Percentiles rank a stretch among this genome's conserved stretches.
phyloP scores from a whole-genome alignment of 345 rosid species.

The Gossypium anomalum region DNA sequence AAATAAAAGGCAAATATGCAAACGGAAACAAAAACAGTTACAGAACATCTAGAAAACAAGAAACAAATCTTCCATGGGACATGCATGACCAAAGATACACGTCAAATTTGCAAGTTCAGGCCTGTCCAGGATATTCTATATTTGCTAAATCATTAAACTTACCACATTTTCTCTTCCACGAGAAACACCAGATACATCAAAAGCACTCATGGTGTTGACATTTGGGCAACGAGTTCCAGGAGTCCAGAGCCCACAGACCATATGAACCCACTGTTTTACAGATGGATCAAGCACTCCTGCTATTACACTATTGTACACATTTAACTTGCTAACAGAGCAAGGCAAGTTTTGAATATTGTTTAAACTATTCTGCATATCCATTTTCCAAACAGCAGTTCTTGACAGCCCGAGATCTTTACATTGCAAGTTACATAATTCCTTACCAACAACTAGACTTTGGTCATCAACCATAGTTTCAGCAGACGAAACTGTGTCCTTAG shows the following conservation, averaged over 20 bases:
- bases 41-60: background rate
- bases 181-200: conserved; percentile 45
- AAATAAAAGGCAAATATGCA: background rate
- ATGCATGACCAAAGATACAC: background rate
- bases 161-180: conserved; percentile 31
- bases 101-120: background rate
- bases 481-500: conserved; percentile 15
- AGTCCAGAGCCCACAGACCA: conserved; percentile 59
- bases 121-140: background rate
- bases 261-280: conserved; percentile 53
- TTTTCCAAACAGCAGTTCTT: conserved; percentile 19
- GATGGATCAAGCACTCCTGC: conserved; percentile 36
- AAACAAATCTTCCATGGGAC: background rate
- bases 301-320: conserved; percentile 37
- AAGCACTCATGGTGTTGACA: conserved; percentile 50
- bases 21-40: background rate
- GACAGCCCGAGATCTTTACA: conserved; percentile 24
- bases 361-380: conserved; percentile 18
- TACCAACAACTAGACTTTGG: conserved; percentile 10
- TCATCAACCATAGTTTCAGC: conserved; percentile 21
- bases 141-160: conserved; percentile 13
- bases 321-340: conserved; percentile 11
- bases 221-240: conserved; percentile 51
- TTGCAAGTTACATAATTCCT: conserved; percentile 16
- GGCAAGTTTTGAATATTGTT: conserved; percentile 15